Evolutionary conservation across 2,329 filamentous ascomycete genomes (phyloP).

Genomic region (Monosporascus sp.): DNA sequence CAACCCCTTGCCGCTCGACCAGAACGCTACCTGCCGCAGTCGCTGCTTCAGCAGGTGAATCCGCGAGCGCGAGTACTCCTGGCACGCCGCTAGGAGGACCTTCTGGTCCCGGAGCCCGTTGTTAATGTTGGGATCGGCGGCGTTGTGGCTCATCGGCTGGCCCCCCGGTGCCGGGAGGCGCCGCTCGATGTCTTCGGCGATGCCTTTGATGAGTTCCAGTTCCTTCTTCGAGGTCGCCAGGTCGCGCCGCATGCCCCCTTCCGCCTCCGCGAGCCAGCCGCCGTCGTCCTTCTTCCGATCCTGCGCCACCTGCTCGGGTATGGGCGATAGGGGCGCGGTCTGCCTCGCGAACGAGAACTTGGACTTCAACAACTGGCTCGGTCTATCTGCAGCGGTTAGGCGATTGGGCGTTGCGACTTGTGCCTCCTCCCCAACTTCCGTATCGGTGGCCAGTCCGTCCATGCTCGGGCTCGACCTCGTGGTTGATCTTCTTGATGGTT

Average conservation of each 20-base stretch:
- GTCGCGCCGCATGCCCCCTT: constrained; percentile 13
- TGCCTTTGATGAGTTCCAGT: constrained; percentile 17
- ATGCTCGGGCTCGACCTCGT: not conserved
- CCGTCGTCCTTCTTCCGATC: not conserved
- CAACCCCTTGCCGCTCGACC: constrained; percentile 9
- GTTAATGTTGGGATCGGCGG: not conserved
- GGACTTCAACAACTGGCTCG: constrained; percentile 1
- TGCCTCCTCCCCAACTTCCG: not conserved
- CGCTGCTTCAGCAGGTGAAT: constrained; percentile 19
- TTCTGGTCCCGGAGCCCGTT: constrained; percentile 6
- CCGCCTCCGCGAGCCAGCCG: constrained; percentile 16
- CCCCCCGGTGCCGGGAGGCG: not conserved
- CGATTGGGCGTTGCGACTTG: not conserved
- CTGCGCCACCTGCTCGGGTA: not conserved
- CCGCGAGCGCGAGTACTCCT: constrained; percentile 18
- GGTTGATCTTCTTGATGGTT: too few relatives aligned
- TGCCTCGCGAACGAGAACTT: constrained; percentile 7
- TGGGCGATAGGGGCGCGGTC: not conserved
- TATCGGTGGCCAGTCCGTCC: not conserved
- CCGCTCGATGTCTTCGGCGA: constrained; percentile 14
- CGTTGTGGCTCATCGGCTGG: not conserved
- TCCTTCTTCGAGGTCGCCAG: constrained; percentile 21
- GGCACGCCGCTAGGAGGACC: constrained; percentile 19
- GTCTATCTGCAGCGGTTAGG: not conserved
- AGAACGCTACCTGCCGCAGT: constrained; percentile 18